Conservation (phyloP, 352 stramenopile species). For the Globisporangium viniferum region DNA sequence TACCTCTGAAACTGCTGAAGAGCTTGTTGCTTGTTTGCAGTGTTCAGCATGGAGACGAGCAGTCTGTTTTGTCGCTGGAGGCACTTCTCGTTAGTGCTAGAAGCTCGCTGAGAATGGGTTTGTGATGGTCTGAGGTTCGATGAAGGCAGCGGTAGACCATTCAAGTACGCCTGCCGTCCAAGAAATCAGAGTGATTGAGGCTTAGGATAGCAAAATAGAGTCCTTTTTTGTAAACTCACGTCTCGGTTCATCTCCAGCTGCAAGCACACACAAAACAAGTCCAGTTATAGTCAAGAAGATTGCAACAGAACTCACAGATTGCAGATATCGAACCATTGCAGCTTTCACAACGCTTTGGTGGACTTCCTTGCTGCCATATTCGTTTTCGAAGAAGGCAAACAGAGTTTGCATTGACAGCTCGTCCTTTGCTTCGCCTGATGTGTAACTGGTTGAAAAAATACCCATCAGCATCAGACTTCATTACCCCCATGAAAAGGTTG, state of each 20-base stretch:
- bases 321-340: background rate
- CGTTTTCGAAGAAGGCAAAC: background rate
- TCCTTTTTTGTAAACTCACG: background rate
- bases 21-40: background rate
- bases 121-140: background rate
- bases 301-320: background rate
- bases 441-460: background rate
- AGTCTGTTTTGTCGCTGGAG: background rate
- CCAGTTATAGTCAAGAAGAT: background rate
- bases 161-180: background rate
- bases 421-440: background rate
- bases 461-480: background rate
- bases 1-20: background rate
- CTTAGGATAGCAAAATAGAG: background rate
- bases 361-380: background rate
- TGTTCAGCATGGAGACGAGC: background rate
- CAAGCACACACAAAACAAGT: background rate
- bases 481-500: background rate
- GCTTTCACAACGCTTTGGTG: background rate
- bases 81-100: background rate
- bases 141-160: background rate
- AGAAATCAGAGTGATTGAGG: background rate
- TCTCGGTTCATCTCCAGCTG: background rate
- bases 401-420: background rate
- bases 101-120: background rate